Percentiles rank a stretch among this genome's conserved stretches.
These are phyloP conservation scores for Sordaria brevicollis DNA, from an alignment of 495 filamentous ascomycete species.

Conservation along the genomic window DNA sequence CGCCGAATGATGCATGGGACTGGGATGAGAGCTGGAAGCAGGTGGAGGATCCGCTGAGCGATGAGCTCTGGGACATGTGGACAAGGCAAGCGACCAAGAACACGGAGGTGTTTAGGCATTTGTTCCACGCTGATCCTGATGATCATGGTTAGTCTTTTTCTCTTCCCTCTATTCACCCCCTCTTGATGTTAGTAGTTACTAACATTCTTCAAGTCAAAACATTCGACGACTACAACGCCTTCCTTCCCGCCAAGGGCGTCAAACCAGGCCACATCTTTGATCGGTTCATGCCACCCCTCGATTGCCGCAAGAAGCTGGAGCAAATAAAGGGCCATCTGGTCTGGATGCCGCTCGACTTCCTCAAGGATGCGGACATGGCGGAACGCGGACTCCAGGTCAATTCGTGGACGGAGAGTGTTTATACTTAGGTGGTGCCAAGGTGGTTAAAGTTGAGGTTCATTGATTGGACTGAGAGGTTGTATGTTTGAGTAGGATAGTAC, in stretches of 20 bases:
- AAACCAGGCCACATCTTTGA: conserved; percentile 83
- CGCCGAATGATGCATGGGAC: conserved; percentile 57
- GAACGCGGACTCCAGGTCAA: conserved; percentile 60
- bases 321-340: conserved; percentile 81
- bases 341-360: conserved; percentile 88
- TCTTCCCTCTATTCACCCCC: background rate
- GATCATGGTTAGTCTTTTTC: conserved; percentile 47
- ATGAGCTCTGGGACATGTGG: conserved; percentile 81
- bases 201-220: conserved; percentile 48
- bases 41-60: conserved; percentile 71
- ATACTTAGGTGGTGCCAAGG: conserved; percentile 16
- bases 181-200: background rate
- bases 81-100: conserved; percentile 64
- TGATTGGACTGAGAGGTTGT: background rate
- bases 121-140: conserved; percentile 93
- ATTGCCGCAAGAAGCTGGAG: conserved; percentile 66
- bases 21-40: conserved; percentile 58
- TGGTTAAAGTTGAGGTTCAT: background rate
- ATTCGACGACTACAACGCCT: conserved; percentile 81
- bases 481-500: background rate
- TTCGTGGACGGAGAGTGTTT: conserved; percentile 39
- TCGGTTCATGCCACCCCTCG: conserved; percentile 53
- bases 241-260: conserved; percentile 54
- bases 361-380: conserved; percentile 79
- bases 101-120: conserved; percentile 70